phyloP scores from a whole-genome alignment of 441 rosid species.

The Erodium texanum region DNA sequence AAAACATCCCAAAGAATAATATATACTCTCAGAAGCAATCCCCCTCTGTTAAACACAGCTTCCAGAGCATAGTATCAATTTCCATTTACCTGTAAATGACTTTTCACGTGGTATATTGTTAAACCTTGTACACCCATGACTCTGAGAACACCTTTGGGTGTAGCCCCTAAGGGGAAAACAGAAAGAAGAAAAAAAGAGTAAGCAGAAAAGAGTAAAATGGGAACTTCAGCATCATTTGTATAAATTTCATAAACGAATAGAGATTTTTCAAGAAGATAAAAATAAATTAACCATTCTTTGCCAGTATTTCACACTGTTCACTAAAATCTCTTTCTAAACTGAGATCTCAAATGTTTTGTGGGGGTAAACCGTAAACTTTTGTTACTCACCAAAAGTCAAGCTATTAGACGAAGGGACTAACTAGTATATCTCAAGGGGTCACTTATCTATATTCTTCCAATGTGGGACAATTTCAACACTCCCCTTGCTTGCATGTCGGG shows the following conservation, averaged over 20 bases:
- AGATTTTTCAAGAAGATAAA: neutral
- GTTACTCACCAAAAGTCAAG: too few species aligned
- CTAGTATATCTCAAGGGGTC: too few species aligned
- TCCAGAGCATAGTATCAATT: neutral
- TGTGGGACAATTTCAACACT: too few species aligned
- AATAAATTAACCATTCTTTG: neutral
- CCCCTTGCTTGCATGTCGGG: too few species aligned
- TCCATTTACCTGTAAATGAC: conserved; percentile 77
- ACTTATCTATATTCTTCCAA: too few species aligned
- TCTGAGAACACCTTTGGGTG: conserved; percentile 97
- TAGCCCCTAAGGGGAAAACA: conserved; percentile 55
- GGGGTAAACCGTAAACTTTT: too few species aligned
- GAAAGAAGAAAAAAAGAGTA: neutral
- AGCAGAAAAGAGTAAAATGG: neutral
- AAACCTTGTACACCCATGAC: conserved; percentile 99
- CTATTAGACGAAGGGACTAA: too few species aligned
- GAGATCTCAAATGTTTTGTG: neutral
- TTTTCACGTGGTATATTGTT: conserved; percentile 96
- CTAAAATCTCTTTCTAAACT: neutral
- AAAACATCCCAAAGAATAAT: conserved; percentile 9
- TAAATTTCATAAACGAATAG: neutral
- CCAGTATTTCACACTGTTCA: neutral
- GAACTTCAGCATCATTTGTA: neutral
- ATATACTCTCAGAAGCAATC: neutral
- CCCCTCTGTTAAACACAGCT: conserved; percentile 1